Conservation (phyloP, 176 grass and related monocot genomes). For the Carex myosuroides region DNA sequence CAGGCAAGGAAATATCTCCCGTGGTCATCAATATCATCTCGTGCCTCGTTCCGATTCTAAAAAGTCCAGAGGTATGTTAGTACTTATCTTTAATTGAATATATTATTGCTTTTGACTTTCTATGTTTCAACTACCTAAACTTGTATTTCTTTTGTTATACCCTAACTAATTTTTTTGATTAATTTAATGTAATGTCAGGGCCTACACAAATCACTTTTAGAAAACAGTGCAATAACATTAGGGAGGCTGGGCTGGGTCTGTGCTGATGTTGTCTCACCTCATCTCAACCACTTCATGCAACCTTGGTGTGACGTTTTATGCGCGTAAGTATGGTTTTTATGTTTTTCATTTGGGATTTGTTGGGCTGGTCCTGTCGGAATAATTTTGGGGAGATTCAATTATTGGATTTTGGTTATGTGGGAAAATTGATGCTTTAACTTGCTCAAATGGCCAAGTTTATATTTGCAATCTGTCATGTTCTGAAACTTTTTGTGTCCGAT, state of each 20-base stretch:
- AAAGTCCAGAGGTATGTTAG: constrained; percentile 54
- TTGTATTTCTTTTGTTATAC: not conserved
- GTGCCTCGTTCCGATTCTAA: constrained; percentile 62
- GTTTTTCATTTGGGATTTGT: not conserved
- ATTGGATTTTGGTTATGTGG: not conserved
- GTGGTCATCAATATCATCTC: constrained; percentile 69
- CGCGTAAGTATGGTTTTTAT: constrained; percentile 48
- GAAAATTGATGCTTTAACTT: not conserved
- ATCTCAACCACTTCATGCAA: constrained; percentile 93
- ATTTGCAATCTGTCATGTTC: constrained; percentile 1
- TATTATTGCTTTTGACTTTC: not conserved
- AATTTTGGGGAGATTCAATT: not conserved
- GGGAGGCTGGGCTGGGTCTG: constrained; percentile 96
- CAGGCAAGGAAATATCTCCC: constrained; percentile 75
- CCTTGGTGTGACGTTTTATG: constrained; percentile 82
- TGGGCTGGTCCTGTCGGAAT: not conserved
- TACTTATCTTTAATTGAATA: constrained; percentile 1
- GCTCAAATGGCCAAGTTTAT: not conserved
- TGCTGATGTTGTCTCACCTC: constrained; percentile 81
- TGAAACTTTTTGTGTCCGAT: not conserved
- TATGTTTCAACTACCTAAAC: not conserved
- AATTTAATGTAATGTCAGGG: constrained; percentile 32
- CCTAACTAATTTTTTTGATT: constrained; percentile 5
- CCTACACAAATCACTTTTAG: constrained; percentile 79
- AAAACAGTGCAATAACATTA: constrained; percentile 95